Evolutionary conservation across 257 asterid species (phyloP).

Genomic region (Fraxinus anomala): DNA sequence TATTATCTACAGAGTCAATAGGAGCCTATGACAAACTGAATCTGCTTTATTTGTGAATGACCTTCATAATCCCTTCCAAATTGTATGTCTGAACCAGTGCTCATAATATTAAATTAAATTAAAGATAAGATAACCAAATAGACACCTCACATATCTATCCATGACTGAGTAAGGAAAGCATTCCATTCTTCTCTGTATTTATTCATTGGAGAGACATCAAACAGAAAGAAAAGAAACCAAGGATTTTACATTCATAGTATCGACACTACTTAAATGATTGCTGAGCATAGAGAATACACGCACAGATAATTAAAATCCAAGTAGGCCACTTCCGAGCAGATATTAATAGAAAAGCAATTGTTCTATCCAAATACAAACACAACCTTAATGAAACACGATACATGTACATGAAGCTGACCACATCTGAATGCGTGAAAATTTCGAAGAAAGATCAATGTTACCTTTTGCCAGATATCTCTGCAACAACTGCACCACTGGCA

Average conservation of each 20-base stretch:
- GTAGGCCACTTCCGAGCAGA: constrained; percentile 11
- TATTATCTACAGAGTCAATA: neutral
- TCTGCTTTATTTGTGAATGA: neutral
- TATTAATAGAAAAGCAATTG: constrained; percentile 2
- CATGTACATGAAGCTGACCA: constrained; percentile 11
- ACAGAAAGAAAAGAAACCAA: neutral
- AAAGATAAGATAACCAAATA: neutral
- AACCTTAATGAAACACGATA: neutral
- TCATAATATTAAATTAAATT: neutral
- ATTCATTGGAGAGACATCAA: neutral
- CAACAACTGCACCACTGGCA: constrained; percentile 78
- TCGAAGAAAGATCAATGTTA: constrained; percentile 32
- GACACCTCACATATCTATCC: neutral
- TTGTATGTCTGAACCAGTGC: neutral
- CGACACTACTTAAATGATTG: neutral
- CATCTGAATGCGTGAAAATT: constrained; percentile 19
- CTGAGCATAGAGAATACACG: neutral
- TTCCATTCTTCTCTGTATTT: neutral
- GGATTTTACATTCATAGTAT: neutral
- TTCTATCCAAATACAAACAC: neutral
- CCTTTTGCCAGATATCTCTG: constrained; percentile 98
- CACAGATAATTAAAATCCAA: neutral
- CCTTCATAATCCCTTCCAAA: constrained; percentile 1
- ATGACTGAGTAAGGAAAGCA: neutral
- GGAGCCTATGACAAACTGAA: neutral